A percentile compares a stretch with the other conserved stretches of the same genome.
These are phyloP conservation scores for Teratosphaeria epicoccoides DNA, from an alignment of 2,329 filamentous ascomycete genomes.

Conservation along the genomic window DNA sequence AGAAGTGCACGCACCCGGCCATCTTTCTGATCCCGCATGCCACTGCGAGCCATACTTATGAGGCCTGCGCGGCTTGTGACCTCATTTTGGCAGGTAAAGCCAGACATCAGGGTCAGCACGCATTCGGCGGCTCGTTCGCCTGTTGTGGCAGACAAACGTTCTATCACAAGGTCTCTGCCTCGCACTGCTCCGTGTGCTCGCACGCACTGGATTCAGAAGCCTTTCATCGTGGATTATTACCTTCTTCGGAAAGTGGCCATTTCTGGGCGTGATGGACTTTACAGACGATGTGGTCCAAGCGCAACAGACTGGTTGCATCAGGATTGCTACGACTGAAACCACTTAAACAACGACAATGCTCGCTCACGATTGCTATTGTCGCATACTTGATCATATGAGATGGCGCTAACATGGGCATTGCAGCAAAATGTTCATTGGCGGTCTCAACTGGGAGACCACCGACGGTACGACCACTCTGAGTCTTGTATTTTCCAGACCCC, in stretches of 20 bases:
- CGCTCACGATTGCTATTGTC: slow-evolving; percentile 9
- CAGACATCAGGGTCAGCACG: neutral
- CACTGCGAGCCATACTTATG: neutral
- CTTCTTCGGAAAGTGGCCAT: neutral
- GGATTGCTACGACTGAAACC: neutral
- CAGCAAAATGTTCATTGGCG: slow-evolving; percentile 99
- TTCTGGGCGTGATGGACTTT: neutral
- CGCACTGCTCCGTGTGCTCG: neutral
- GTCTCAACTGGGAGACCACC: slow-evolving; percentile 97
- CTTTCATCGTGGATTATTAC: neutral
- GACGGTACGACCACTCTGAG: slow-evolving; percentile 59
- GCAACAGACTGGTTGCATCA: neutral
- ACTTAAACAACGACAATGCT: neutral
- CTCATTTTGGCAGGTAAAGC: neutral
- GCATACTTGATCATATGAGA: neutral
- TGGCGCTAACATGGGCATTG: slow-evolving; percentile 20
- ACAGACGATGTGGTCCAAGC: neutral
- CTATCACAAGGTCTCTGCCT: neutral
- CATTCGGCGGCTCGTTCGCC: neutral
- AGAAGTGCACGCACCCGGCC: neutral
- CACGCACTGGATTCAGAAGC: neutral
- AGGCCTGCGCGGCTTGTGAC: neutral
- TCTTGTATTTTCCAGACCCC: slow-evolving; percentile 4
- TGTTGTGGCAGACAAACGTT: neutral
- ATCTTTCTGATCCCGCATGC: neutral